phyloP scores from a whole-genome alignment of 805 yeast species.

The Candida corydali region DNA sequence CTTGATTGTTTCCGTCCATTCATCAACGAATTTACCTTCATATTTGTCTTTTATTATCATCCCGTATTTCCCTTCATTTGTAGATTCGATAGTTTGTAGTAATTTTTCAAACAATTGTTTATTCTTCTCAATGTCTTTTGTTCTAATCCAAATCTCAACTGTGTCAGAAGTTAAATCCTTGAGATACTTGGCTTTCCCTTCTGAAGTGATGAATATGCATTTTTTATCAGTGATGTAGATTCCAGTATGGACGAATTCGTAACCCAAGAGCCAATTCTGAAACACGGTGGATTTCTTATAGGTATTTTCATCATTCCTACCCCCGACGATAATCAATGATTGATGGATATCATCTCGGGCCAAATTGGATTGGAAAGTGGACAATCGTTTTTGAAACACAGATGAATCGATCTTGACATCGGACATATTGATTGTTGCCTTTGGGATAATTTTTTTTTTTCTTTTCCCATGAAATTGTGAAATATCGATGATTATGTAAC shows the following conservation, averaged over 20 bases:
- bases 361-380: conserved; percentile 34
- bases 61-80: conserved; percentile 47
- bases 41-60: conserved; percentile 70
- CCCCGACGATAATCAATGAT: conserved; percentile 68
- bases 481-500: neutral
- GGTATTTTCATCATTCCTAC: conserved; percentile 83
- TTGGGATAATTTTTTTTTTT: conserved; percentile 4
- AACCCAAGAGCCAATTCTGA: conserved; percentile 90
- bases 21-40: conserved; percentile 79
- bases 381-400: conserved; percentile 50
- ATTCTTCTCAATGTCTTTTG: conserved; percentile 78
- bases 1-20: conserved; percentile 53
- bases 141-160: conserved; percentile 63
- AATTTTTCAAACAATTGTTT: conserved; percentile 60
- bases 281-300: conserved; percentile 82
- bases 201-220: conserved; percentile 67
- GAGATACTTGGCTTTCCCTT: conserved; percentile 80
- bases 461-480: neutral
- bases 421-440: conserved; percentile 36
- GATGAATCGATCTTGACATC: conserved; percentile 54
- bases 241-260: conserved; percentile 92
- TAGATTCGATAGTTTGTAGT: conserved; percentile 40
- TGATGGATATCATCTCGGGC: conserved; percentile 19
- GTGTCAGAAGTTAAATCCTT: conserved; percentile 45
- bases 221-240: conserved; percentile 59